Evolutionary conservation across 768 basidiomycete genomes (phyloP), one percentile per base, ranked within the genome.

Genomic region (Suillus spraguei): DNA sequence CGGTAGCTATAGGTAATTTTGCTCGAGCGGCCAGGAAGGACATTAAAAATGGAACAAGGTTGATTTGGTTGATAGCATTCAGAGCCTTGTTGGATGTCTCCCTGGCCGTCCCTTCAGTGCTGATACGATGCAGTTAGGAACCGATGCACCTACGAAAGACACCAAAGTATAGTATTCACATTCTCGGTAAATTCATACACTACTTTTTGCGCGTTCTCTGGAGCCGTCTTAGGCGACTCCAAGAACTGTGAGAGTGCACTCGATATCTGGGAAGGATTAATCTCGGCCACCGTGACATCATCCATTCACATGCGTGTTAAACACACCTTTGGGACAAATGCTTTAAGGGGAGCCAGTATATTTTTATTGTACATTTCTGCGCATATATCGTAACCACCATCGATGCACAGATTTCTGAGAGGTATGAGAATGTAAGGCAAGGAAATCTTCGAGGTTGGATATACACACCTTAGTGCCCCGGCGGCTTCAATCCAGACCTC

Each of bases 361-460:
- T 92, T 93, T 79, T 97, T 97, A 76, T 98, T 97, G 78, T 90
- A 96, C 93, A 98, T 96, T 76, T 97, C 94, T 1, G 91, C 94
- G 69, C 95, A 96, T 54, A 97, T 91, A 67, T 97, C 95, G 72
- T 93, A 92, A 59, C 96, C 96, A 17, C 95, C 96, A 71, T 98
- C 96, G 70, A 98, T 89, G 70, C 94, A 95, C 16, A 98, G 77
- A 78, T 97, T 98, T 65, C 95, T 97, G 70, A 39, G 60, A 55
- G 59, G 36, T 35, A 46, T 11, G 22, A 44, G 11, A n/a, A 46
- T 33, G 13, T 14, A 24, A 58, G 22, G 39, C 68, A 60, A 68
- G 63, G 59, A 47, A 62, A 62, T 32, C 63, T 41, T 54, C 24
- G 20, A 47, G 14, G 47, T 39, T 42, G 53, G 10, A 28, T 54